Percentiles rank a stretch among this genome's conserved stretches.
These are phyloP conservation scores for Hippophae tibetana DNA, from an alignment of 306 rosid species.

Conservation along the genomic window DNA sequence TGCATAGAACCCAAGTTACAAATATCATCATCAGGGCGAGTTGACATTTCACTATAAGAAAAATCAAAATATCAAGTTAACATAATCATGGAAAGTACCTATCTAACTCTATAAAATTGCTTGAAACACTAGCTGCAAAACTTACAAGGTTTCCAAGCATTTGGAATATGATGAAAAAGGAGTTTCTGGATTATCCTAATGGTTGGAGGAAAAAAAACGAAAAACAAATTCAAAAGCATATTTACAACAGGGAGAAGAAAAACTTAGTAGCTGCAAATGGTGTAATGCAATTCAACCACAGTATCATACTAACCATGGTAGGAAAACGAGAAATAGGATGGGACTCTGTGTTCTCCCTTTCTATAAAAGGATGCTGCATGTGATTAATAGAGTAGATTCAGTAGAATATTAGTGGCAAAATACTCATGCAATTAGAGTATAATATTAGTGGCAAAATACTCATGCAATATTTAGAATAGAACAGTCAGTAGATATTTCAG, in stretches of 20 bases:
- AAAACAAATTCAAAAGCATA: slow-evolving; percentile 1
- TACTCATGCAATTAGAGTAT: slow-evolving; percentile 1
- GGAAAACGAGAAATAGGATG: slow-evolving; percentile 25
- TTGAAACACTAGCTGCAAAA: slow-evolving; percentile 6
- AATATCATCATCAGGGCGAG: slow-evolving; percentile 29
- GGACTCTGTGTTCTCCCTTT: slow-evolving; percentile 44
- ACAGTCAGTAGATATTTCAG: slow-evolving; percentile 8
- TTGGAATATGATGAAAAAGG: slow-evolving; percentile 35
- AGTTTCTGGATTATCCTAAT: slow-evolving; percentile 47
- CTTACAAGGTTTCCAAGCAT: slow-evolving; percentile 43
- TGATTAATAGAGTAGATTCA: slow-evolving; percentile 22
- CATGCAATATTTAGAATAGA: not conserved
- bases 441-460: slow-evolving; percentile 13
- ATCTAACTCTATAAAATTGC: slow-evolving; percentile 13
- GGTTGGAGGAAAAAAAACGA: not conserved
- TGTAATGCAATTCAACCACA: slow-evolving; percentile 11
- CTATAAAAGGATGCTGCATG: slow-evolving; percentile 89
- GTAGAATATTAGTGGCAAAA: slow-evolving; percentile 14
- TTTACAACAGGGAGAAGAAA: not conserved
- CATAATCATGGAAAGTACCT: not conserved
- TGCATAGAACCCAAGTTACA: slow-evolving; percentile 48
- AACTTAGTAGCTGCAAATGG: slow-evolving; percentile 9
- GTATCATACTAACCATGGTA: slow-evolving; percentile 43
- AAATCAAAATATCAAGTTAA: slow-evolving; percentile 16
- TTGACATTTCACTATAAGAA: slow-evolving; percentile 34